Conservation (phyloP, 345 rosid species). For the Citrus mangshanensis region DNA sequence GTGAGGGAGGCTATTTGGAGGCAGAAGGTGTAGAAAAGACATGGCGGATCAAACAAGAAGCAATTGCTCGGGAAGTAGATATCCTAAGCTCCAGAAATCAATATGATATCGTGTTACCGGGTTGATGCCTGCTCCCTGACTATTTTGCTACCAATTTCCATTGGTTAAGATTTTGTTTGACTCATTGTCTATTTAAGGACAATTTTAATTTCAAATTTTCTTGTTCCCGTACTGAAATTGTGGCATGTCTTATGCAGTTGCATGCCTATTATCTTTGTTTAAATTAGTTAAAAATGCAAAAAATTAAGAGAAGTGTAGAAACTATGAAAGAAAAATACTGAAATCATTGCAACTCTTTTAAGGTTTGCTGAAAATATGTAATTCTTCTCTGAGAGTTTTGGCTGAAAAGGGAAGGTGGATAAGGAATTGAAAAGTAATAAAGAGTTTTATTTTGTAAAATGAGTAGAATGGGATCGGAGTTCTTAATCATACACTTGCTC, state of each 20-base stretch:
- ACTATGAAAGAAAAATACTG: background rate
- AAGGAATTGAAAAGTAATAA: background rate
- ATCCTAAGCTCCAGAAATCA: slow-evolving; percentile 62
- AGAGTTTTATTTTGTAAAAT: background rate
- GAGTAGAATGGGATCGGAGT: background rate
- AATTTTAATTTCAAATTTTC: background rate
- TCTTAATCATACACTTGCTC: background rate
- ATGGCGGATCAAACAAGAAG: slow-evolving; percentile 10
- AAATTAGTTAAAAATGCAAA: too few relatives aligned
- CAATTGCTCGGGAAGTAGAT: slow-evolving; percentile 58
- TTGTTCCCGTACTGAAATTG: background rate
- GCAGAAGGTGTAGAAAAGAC: too few relatives aligned
- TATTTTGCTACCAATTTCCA: background rate
- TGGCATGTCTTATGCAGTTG: background rate
- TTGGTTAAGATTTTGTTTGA: background rate
- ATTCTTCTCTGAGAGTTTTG: too few relatives aligned
- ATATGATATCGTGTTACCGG: slow-evolving; percentile 83
- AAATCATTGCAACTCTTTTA: background rate
- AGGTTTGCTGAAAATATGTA: too few relatives aligned
- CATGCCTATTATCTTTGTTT: background rate
- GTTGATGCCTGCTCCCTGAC: slow-evolving; percentile 26
- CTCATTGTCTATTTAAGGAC: background rate
- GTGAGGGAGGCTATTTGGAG: too few relatives aligned
- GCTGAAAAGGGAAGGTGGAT: background rate
- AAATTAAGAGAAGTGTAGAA: background rate